phyloP scores from a whole-genome alignment of 495 filamentous ascomycete genomes.

The Hypoxylon perforatum region DNA sequence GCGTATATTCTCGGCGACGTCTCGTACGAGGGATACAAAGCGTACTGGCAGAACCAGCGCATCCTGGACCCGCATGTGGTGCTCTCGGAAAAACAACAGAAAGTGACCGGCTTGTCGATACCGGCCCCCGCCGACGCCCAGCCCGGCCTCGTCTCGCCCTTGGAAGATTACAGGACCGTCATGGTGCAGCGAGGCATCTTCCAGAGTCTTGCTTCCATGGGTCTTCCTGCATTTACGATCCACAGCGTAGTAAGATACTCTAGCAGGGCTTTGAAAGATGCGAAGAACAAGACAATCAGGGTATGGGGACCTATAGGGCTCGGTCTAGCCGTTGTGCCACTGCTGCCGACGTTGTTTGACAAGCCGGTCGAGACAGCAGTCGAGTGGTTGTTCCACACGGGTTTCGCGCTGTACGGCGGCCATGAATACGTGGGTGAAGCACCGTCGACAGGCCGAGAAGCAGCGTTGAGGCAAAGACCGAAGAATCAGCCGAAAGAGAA shows the following conservation, averaged over 20 bases:
- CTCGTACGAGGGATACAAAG: constrained; percentile 93
- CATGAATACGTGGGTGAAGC: constrained; percentile 64
- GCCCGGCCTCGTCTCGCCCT: constrained; percentile 71
- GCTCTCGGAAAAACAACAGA: constrained; percentile 53
- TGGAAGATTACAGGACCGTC: constrained; percentile 91
- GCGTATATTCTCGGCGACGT: constrained; percentile 92
- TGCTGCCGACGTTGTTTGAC: constrained; percentile 90
- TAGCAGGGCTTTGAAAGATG: constrained; percentile 80
- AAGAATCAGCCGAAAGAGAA: constrained; percentile 62
- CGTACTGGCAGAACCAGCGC: constrained; percentile 83
- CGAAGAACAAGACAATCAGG: constrained; percentile 76
- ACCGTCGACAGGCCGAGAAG: constrained; percentile 65
- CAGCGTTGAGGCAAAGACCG: constrained; percentile 58
- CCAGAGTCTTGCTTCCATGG: constrained; percentile 92
- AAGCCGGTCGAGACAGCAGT: constrained; percentile 90
- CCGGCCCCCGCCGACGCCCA: constrained; percentile 28
- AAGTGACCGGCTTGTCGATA: constrained; percentile 48
- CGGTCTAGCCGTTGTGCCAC: constrained; percentile 87
- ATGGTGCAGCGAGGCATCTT: constrained; percentile 93
- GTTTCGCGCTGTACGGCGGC: constrained; percentile 75
- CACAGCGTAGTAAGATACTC: constrained; percentile 91
- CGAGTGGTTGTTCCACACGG: constrained; percentile 88
- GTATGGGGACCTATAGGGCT: constrained; percentile 93
- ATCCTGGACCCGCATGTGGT: constrained; percentile 61
- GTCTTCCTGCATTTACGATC: constrained; percentile 93